Conservation (phyloP, 1,139 yeast species). For the Yamadazyma oceani region DNA sequence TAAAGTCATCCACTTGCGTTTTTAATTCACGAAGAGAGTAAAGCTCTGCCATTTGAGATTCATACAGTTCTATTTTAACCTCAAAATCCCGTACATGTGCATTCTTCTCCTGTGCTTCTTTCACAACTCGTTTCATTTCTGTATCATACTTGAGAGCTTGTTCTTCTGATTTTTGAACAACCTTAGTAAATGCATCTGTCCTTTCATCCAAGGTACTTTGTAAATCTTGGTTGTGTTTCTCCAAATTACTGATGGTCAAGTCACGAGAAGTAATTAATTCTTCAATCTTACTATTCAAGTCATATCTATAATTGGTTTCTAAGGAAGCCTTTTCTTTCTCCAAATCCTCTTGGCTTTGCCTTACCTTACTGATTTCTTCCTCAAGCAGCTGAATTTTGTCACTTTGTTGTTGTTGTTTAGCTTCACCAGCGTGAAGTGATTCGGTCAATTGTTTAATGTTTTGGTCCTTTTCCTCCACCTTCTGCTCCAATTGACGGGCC, state of each 20-base stretch:
- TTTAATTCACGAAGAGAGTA: constrained; percentile 3
- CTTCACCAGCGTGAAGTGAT: constrained; percentile 5
- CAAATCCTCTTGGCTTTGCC: constrained; percentile 6
- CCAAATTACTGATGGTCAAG: constrained; percentile 14
- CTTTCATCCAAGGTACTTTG: constrained; percentile 10
- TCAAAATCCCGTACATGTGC: not conserved
- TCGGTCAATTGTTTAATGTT: constrained; percentile 1
- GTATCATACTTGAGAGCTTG: constrained; percentile 11
- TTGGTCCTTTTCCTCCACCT: not conserved
- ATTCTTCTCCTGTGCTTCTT: not conserved
- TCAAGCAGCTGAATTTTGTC: constrained; percentile 5
- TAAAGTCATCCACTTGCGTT: not conserved
- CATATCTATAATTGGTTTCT: constrained; percentile 26
- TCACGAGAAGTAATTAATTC: constrained; percentile 28
- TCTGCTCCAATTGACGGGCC: not conserved
- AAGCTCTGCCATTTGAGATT: not conserved
- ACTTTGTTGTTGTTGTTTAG: constrained; percentile 1
- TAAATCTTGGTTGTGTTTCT: constrained; percentile 9
- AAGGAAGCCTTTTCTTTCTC: constrained; percentile 16
- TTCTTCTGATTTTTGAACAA: constrained; percentile 11
- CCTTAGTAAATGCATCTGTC: constrained; percentile 5
- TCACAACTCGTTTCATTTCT: constrained; percentile 3
- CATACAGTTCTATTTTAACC: not conserved
- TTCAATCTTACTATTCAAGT: constrained; percentile 32
- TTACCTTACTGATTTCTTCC: constrained; percentile 1